Evolutionary conservation across 1,139 yeast species (phyloP), one percentile per base, ranked within the genome.

Genomic region (Torulaspora globosa): DNA sequence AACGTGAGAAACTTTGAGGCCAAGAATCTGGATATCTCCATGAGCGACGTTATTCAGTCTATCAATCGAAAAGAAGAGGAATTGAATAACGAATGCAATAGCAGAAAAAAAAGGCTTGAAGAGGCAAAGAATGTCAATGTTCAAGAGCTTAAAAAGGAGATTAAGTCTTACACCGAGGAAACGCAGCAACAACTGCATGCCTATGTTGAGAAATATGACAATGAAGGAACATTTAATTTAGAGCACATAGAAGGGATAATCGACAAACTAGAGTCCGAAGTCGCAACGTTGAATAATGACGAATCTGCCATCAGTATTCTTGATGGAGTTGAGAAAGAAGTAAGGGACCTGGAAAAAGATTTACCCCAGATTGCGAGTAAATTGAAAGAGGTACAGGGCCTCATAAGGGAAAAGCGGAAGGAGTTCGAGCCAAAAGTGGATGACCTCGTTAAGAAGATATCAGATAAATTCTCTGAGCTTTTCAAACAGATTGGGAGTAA

Each of bases 401-500:
- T 74, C 33, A 78, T 87, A 11, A 56, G 51, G 0, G 59, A 60
- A 1, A 66, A 78, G 7, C 68, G 71, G 31, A 50, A 50, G 1
- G 59, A 53, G 2, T 85, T 95, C 83, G 87, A 81, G 53, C 78
- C 80, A 0, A 74, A 75, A 52, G 66, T 89, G 19, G 69, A 73
- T 5, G 57, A 56, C 2, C 70, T 84, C 36, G 78, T 85, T 0
- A 55, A 57, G 3, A 65, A 70, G 34, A 81, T 87, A 4, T 82
- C 92, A 0, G 54, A 60, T 5, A 79, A 82, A 42, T 92, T 89
- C 63, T 71, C 84, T 18, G 70, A 71, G 28, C 75, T 86, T 43
- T 87, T 92, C 65, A 70, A 73, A 6, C 73, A 78, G 16, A 90
- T 90, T 36, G 96, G 95, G 0, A 84, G 94, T 63, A 87, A 81